A percentile compares a stretch with the other conserved stretches of the same genome.
phyloP scores from a whole-genome alignment of 177 flowering plant genomes.

The Vitis hybrid region DNA sequence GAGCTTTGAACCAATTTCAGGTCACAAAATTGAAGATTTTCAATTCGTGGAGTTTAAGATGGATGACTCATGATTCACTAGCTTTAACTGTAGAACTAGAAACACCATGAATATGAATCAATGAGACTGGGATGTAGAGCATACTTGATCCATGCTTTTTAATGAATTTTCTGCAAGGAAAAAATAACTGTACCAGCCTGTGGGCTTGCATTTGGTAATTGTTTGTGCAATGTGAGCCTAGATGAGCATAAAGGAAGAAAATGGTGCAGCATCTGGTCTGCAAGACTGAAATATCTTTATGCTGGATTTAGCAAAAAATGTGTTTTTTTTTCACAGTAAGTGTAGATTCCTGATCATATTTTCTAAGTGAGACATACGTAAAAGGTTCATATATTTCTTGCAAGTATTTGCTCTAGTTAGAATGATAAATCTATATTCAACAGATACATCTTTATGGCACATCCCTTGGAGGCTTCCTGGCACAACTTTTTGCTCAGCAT shows the following conservation, averaged over 20 bases:
- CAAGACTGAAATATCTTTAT: not conserved
- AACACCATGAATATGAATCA: not conserved
- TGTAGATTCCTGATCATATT: not conserved
- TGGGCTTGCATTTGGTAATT: not conserved
- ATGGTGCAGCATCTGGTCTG: not conserved
- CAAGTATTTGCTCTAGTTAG: not conserved
- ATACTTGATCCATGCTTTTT: not conserved
- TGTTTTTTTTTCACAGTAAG: not conserved
- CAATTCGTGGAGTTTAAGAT: not conserved
- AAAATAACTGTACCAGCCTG: not conserved
- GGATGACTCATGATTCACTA: not conserved
- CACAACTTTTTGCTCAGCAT: constrained; percentile 96
- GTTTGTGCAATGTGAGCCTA: not conserved
- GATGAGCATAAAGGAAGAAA: not conserved
- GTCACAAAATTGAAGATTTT: too few species aligned
- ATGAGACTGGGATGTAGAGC: not conserved
- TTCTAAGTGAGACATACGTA: not conserved
- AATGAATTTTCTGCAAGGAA: not conserved
- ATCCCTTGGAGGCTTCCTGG: constrained; percentile 96
- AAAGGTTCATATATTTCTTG: not conserved
- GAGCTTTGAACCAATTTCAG: too few species aligned
- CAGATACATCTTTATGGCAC: constrained; percentile 99
- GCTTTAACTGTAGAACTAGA: not conserved
- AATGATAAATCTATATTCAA: constrained; percentile 19
- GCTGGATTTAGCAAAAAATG: not conserved